Evolutionary conservation across 2,329 filamentous ascomycete species (phyloP).

Genomic region (Metarhizium album): DNA sequence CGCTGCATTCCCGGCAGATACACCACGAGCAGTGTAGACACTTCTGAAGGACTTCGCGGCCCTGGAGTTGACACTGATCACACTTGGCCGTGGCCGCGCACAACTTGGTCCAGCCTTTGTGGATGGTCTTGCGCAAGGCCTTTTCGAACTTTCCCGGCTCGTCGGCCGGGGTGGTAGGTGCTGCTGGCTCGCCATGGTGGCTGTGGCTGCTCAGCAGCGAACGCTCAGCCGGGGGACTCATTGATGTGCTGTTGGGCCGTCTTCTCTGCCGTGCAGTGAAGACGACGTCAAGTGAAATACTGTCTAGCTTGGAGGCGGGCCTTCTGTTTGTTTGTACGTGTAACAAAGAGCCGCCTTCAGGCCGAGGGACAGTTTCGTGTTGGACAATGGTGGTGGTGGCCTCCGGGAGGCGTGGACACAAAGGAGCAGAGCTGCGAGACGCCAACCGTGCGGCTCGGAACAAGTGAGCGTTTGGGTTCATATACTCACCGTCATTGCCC

Average conservation of each 20-base stretch:
- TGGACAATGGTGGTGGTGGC: background rate
- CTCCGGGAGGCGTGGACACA: background rate
- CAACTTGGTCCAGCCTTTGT: constrained; percentile 13
- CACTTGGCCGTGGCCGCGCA: constrained; percentile 16
- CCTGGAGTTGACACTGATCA: constrained; percentile 14
- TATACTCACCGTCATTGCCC: background rate
- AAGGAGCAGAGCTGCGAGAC: background rate
- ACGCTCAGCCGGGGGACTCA: background rate
- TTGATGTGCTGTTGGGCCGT: background rate
- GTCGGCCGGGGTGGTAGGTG: background rate
- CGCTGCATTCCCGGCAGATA: constrained; percentile 14
- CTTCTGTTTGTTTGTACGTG: background rate
- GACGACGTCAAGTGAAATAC: background rate
- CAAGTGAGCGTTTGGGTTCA: background rate
- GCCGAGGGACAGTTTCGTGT: background rate
- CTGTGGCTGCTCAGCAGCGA: background rate
- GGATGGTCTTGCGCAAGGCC: constrained; percentile 5
- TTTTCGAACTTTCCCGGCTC: background rate
- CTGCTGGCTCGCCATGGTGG: background rate
- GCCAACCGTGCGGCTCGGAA: background rate
- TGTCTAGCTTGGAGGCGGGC: background rate
- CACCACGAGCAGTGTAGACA: constrained; percentile 15
- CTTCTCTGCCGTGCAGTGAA: background rate
- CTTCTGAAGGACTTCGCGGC: constrained; percentile 15
- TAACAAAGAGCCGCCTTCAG: background rate